Evolutionary conservation across 2,329 filamentous ascomycete genomes (phyloP).

Genomic region (Stagonosporopsis cucurbitacearum): DNA sequence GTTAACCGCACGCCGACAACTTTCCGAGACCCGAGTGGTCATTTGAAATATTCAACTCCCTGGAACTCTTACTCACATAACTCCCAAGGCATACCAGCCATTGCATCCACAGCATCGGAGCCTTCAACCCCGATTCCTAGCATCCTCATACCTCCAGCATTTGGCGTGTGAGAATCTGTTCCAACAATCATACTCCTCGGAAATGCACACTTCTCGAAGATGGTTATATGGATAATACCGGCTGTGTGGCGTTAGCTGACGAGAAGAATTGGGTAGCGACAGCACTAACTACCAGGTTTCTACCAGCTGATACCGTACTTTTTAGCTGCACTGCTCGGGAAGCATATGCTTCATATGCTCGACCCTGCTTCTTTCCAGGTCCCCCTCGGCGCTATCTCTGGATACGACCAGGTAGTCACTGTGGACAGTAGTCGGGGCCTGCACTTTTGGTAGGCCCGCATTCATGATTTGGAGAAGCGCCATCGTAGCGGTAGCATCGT

Average conservation of each 20-base stretch:
- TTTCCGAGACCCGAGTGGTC: conserved; percentile 29
- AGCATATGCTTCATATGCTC: conserved; percentile 50
- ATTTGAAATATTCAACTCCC: background rate
- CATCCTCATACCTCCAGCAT: conserved; percentile 95
- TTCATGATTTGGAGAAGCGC: conserved; percentile 54
- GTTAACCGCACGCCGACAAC: conserved; percentile 43
- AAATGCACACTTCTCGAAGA: conserved; percentile 88
- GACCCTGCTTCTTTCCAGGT: conserved; percentile 33
- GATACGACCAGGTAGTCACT: conserved; percentile 51
- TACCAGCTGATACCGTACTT: conserved; percentile 50
- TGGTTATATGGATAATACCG: conserved; percentile 47
- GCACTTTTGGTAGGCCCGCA: conserved; percentile 49
- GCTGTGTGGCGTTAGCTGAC: conserved; percentile 2
- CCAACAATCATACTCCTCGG: conserved; percentile 97
- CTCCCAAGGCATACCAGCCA: conserved; percentile 47
- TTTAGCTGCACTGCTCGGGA: conserved; percentile 48
- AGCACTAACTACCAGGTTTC: conserved; percentile 21
- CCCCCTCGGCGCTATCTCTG: conserved; percentile 41
- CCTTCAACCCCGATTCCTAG: conserved; percentile 70
- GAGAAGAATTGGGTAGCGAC: background rate
- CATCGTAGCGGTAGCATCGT: conserved; percentile 55
- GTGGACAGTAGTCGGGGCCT: conserved; percentile 51
- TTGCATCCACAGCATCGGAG: conserved; percentile 38
- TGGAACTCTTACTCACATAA: conserved; percentile 21
- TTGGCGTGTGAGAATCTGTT: conserved; percentile 97